Evolutionary conservation across 192 early-diverging fungal genomes (phyloP).

Genomic region (Haplosporangium gracile): DNA sequence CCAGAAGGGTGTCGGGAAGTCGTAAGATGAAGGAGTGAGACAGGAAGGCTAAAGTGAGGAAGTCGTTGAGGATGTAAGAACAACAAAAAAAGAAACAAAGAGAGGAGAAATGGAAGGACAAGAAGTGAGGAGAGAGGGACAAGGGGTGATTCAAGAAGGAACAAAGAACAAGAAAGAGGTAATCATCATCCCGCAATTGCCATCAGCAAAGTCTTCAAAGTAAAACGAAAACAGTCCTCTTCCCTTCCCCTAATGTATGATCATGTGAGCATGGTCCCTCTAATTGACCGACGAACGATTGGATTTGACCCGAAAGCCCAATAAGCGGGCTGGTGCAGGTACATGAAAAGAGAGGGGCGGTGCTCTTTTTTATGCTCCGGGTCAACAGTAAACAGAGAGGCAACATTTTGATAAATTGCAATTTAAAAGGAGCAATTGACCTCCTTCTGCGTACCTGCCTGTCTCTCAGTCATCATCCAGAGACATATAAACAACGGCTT

Average conservation of each 20-base stretch:
- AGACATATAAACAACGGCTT: background rate
- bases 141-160: background rate
- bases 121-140: background rate
- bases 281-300: background rate
- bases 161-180: background rate
- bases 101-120: too few relatives aligned
- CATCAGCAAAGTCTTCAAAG: background rate
- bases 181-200: background rate
- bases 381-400: background rate
- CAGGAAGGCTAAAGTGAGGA: background rate
- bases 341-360: background rate
- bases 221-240: background rate
- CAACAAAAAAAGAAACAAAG: background rate
- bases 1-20: background rate
- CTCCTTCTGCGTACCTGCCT: background rate
- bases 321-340: background rate
- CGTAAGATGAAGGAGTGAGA: background rate
- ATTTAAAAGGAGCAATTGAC: background rate
- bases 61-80: background rate
- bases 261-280: constrained; percentile 1
- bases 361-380: background rate
- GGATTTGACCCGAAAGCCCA: constrained; percentile 2
- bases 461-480: background rate
- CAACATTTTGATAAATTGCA: background rate
- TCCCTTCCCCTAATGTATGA: background rate